Evolutionary conservation across 495 filamentous ascomycete genomes (phyloP).

Genomic region (Penicillium atrosanguineum): DNA sequence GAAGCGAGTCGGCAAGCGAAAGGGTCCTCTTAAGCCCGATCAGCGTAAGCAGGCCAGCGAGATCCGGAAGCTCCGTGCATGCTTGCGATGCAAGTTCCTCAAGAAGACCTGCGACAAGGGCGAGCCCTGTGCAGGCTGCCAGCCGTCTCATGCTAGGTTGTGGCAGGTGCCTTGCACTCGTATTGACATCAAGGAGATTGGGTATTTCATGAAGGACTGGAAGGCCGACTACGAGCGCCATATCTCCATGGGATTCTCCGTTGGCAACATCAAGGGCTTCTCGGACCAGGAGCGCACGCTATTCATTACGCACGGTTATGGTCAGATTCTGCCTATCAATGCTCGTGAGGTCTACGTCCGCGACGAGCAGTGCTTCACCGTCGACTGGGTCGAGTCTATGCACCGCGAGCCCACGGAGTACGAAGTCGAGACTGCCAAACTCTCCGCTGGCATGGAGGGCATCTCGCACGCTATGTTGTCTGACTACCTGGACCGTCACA

Average conservation of each 20-base stretch:
- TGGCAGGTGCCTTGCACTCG: constrained; percentile 96
- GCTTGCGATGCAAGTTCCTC: constrained; percentile 93
- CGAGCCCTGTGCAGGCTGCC: constrained; percentile 88
- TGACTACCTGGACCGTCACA: constrained; percentile 88
- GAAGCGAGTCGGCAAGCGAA: constrained; percentile 85
- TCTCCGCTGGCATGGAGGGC: constrained; percentile 81
- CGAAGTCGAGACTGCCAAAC: constrained; percentile 77
- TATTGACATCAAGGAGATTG: constrained; percentile 96
- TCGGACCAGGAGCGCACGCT: constrained; percentile 73
- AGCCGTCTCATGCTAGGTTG: constrained; percentile 85
- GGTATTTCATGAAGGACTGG: constrained; percentile 98
- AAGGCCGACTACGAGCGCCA: constrained; percentile 92
- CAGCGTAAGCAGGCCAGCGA: constrained; percentile 92
- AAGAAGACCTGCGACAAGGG: constrained; percentile 98
- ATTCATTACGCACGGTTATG: constrained; percentile 87
- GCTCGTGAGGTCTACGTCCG: constrained; percentile 88
- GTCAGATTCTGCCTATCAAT: constrained; percentile 80
- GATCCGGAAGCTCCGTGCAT: constrained; percentile 87
- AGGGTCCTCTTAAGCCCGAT: constrained; percentile 85
- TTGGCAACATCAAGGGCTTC: constrained; percentile 92
- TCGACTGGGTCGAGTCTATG: constrained; percentile 84
- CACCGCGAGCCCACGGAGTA: constrained; percentile 71
- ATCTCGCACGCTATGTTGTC: constrained; percentile 72
- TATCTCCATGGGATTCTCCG: constrained; percentile 77
- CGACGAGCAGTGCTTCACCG: constrained; percentile 85